Percentiles rank a stretch among this genome's conserved stretches.
Conservation (phyloP, 805 yeast species). For the Cyberlindnera samutprakarnensis region DNA sequence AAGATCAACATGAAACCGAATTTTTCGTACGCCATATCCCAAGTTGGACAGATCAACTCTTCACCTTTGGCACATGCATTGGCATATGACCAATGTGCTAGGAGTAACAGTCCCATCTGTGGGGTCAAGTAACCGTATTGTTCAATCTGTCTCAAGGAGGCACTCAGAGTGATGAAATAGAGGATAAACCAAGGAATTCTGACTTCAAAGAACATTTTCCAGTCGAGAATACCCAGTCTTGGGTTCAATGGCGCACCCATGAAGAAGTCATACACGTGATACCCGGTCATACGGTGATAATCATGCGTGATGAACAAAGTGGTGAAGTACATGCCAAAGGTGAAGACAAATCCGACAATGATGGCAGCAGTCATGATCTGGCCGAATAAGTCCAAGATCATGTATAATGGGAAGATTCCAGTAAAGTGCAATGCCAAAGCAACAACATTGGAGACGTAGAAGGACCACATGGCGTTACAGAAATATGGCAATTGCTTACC, state of each 20-base stretch:
- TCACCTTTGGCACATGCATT: conserved; percentile 98
- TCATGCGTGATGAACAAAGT: conserved; percentile 61
- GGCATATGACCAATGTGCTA: conserved; percentile 92
- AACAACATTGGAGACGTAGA: conserved; percentile 59
- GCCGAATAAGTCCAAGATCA: conserved; percentile 76
- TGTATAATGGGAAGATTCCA: conserved; percentile 66
- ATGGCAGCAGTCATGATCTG: conserved; percentile 92
- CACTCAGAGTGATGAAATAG: conserved; percentile 66
- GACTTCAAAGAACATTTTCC: conserved; percentile 96
- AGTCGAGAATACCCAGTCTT: conserved; percentile 83
- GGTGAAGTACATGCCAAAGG: conserved; percentile 63
- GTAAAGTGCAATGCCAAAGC: conserved; percentile 62
- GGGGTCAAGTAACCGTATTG: conserved; percentile 71
- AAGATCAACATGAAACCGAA: conserved; percentile 98
- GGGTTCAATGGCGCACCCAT: conserved; percentile 99
- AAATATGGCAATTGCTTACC: conserved; percentile 81
- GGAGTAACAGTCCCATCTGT: conserved; percentile 62
- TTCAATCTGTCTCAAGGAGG: conserved; percentile 74
- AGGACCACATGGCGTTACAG: conserved; percentile 86
- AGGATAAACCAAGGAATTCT: conserved; percentile 95
- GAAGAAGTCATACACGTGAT: conserved; percentile 82
- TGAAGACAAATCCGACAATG: conserved; percentile 61
- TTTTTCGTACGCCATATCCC: conserved; percentile 99
- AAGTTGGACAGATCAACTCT: conserved; percentile 92
- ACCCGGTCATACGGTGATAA: conserved; percentile 88